Base-by-base conservation (phyloP, 2,329 filamentous ascomycete species). In the Cordyceps javanica region DNA sequence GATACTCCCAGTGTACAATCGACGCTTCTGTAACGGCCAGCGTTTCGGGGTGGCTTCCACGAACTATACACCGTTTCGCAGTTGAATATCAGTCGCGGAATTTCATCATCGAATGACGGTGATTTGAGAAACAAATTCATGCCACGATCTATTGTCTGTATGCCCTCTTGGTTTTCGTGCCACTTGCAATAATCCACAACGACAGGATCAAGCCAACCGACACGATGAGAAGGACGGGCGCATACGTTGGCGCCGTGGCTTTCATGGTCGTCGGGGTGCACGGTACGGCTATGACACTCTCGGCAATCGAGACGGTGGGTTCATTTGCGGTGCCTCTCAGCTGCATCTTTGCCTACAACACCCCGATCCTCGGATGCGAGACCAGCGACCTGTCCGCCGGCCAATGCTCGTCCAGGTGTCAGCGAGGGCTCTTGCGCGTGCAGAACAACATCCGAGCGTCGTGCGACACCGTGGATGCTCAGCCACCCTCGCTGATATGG, bases 311-410 rank as follows among this genome's bases (percentile, higher is more conserved):
- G 56, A 65, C 70, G 42, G 69, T 79, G 56, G 65, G 68, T n/a
- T 66, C 70, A 11, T 60, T 68, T n/a, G 63, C 68, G 5, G 66
- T 74, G 10, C 69, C 74, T 0, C 56, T 73, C 36, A 62, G 61
- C 42, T 79, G 77, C 62, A 65, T 72, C 14, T 62, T 70, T 38
- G 75, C 73, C 34, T 79, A 79, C 66, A 73, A 75, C 61, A 65
- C 67, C 6, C 70, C 70, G 5, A 70, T 79, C 26, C 42, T 57
- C n/a, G 68, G 69, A 51, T 79, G 77, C 63, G 58, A 53, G 4
- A 34, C 62, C 3, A 28, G 56, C 56, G 76, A 78, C 62, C 77
- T 77, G 26, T 61, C 59, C 7, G 56, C 56, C 2, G 69, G 68
- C 36, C 67, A 62, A 2, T 79, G 77, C 64, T 77, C 76, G 16